These are phyloP conservation scores for Ogataea ganodermae DNA, from an alignment of 805 yeast genomes.

Conservation along the genomic window DNA sequence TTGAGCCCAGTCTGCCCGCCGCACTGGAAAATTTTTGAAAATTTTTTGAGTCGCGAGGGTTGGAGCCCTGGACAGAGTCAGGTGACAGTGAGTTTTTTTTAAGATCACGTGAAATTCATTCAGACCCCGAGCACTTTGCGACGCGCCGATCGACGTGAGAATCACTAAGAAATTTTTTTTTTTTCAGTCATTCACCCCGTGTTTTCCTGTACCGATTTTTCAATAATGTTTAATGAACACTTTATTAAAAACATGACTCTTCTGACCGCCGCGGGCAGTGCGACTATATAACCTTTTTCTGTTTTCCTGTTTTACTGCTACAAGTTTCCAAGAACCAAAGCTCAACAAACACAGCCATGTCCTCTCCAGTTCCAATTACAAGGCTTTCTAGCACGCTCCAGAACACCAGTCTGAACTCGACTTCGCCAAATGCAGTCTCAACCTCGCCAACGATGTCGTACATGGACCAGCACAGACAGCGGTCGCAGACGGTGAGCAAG, in stretches of 20 bases:
- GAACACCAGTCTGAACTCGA: slow-evolving; percentile 42
- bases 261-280: not conserved
- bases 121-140: not conserved
- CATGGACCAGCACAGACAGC: slow-evolving; percentile 51
- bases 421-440: slow-evolving; percentile 72
- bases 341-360: slow-evolving; percentile 42
- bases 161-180: no score
- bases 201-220: not conserved
- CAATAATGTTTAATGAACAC: not conserved
- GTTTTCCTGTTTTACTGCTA: not conserved
- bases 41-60: not conserved
- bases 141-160: slow-evolving; percentile 2
- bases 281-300: not conserved
- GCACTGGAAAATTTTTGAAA: not conserved
- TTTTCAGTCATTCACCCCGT: slow-evolving; percentile 4
- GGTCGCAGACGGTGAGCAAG: slow-evolving; percentile 44
- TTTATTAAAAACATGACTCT: slow-evolving; percentile 4
- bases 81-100: not conserved
- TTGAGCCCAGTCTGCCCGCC: no score
- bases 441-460: slow-evolving; percentile 78
- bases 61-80: not conserved
- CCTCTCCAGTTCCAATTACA: slow-evolving; percentile 67
- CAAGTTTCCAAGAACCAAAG: not conserved
- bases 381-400: slow-evolving; percentile 56
- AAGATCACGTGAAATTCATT: not conserved